Evolutionary conservation across 306 rosid genomes (phyloP).

Genomic region (Malus asiatica): DNA sequence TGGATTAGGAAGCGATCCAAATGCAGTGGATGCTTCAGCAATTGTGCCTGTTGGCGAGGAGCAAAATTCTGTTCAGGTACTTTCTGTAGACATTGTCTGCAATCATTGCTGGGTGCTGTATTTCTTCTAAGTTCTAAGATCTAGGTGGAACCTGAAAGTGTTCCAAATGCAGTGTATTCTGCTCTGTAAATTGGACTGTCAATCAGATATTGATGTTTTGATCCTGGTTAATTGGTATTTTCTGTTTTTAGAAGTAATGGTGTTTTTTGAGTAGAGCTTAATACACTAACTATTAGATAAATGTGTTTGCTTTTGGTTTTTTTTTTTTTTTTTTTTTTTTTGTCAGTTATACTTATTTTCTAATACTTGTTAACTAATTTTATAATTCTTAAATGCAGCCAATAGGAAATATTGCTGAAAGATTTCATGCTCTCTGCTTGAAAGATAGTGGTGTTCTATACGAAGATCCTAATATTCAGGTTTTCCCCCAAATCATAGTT

Average conservation of each 20-base stretch:
- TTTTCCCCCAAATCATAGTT: conserved; percentile 8
- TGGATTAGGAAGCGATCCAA: conserved; percentile 42
- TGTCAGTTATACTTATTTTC: neutral
- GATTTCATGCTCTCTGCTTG: conserved; percentile 81
- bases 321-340: neutral
- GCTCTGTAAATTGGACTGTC: neutral
- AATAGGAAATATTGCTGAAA: conserved; percentile 84
- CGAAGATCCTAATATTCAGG: conserved; percentile 99
- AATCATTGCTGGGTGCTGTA: neutral
- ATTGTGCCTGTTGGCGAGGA: conserved; percentile 86
- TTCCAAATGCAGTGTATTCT: neutral
- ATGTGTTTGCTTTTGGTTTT: neutral
- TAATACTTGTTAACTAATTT: conserved; percentile 4
- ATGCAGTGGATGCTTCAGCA: conserved; percentile 60
- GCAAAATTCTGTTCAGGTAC: conserved; percentile 77
- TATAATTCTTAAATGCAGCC: conserved; percentile 59
- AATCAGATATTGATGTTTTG: neutral
- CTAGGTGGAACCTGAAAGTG: neutral
- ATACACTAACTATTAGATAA: neutral
- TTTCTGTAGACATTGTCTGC: neutral
- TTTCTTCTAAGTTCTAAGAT: conserved; percentile 5
- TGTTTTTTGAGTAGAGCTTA: neutral
- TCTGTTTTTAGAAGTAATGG: neutral
- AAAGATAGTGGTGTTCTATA: conserved; percentile 98
- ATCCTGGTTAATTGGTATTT: neutral